Conservation (phyloP, 495 filamentous ascomycete genomes). For the Lasiosphaeria hispida region DNA sequence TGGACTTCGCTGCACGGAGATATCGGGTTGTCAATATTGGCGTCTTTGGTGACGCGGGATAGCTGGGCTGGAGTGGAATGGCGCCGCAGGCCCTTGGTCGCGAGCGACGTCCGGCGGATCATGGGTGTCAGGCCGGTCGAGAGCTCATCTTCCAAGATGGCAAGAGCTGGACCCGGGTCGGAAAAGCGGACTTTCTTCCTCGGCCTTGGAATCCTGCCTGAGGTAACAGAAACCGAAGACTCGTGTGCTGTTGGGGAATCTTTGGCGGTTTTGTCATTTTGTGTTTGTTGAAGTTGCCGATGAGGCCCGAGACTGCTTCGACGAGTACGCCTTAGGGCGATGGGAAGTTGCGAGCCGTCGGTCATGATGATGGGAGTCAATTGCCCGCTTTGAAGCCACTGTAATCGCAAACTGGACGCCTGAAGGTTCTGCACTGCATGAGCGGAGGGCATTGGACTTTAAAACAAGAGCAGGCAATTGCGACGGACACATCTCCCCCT, state of each 20-base stretch:
- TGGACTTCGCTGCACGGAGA: conserved; percentile 33
- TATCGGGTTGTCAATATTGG: conserved; percentile 24
- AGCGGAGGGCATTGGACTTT: neutral
- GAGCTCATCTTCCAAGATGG: conserved; percentile 24
- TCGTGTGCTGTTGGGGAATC: conserved; percentile 3
- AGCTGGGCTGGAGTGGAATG: conserved; percentile 37
- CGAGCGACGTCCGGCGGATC: conserved; percentile 56
- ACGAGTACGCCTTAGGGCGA: conserved; percentile 30
- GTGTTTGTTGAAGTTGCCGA: neutral
- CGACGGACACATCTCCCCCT: neutral
- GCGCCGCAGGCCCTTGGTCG: conserved; percentile 46
- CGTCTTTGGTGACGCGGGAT: conserved; percentile 25
- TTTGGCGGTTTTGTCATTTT: neutral
- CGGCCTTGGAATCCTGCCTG: conserved; percentile 23
- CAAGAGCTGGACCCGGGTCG: conserved; percentile 56
- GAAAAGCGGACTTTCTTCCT: conserved; percentile 72
- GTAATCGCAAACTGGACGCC: neutral
- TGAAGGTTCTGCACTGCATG: neutral
- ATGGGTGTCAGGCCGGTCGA: conserved; percentile 69
- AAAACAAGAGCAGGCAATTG: neutral
- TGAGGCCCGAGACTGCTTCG: conserved; percentile 11
- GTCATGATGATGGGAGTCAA: conserved; percentile 13
- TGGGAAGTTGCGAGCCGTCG: conserved; percentile 20
- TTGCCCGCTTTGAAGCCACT: neutral
- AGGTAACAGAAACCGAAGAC: conserved; percentile 14